These are phyloP conservation scores for Salvia splendens DNA, from an alignment of 257 asterid genomes.

Conservation along the genomic window DNA sequence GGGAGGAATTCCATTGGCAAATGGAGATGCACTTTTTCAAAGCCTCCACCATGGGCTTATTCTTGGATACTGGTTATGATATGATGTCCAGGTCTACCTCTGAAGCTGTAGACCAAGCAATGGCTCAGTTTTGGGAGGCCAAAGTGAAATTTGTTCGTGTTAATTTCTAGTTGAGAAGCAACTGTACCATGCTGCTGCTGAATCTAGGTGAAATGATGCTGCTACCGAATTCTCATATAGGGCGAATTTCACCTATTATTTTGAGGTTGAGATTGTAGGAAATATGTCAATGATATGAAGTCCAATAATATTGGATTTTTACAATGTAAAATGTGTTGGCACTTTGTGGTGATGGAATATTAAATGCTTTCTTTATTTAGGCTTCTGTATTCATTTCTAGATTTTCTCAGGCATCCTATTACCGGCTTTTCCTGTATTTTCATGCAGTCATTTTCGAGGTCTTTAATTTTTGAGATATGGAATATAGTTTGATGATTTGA, in stretches of 20 bases:
- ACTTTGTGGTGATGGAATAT: constrained; percentile 34
- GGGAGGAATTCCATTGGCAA: constrained; percentile 98
- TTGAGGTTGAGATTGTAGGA: constrained; percentile 27
- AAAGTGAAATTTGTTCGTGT: constrained; percentile 64
- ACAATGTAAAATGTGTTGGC: constrained; percentile 32
- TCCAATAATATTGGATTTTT: constrained; percentile 33
- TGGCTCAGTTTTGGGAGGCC: constrained; percentile 92
- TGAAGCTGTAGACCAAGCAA: constrained; percentile 98
- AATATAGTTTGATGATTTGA: too few species aligned
- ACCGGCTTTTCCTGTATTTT: not conserved
- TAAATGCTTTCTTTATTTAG: constrained; percentile 30
- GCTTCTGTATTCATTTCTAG: constrained; percentile 26
- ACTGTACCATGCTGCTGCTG: constrained; percentile 36
- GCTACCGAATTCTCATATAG: too few species aligned
- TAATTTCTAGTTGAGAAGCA: constrained; percentile 62
- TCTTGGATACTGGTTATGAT: constrained; percentile 81
- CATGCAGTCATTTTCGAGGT: not conserved
- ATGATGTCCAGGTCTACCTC: constrained; percentile 91
- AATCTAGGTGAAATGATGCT: not conserved
- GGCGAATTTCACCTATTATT: constrained; percentile 11
- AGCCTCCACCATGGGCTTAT: constrained; percentile 99
- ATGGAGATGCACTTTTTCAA: constrained; percentile 89
- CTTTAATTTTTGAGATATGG: not conserved
- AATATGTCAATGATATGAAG: constrained; percentile 1
- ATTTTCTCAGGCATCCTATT: not conserved